phyloP scores from a whole-genome alignment of 805 yeast genomes.

The Metschnikowia corniflorae region DNA sequence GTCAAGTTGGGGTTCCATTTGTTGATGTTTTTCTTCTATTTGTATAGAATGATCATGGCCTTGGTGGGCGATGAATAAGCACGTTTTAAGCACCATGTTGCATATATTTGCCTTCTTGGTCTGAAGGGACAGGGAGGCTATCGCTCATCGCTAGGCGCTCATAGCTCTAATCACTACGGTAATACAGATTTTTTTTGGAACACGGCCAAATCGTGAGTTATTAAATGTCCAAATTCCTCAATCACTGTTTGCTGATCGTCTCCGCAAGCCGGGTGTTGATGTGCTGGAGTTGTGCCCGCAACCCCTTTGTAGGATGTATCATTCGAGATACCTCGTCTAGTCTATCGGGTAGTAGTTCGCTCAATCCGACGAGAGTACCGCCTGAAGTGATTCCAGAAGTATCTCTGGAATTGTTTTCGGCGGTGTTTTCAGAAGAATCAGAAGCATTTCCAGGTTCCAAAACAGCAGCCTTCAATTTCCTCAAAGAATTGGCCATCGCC shows the following conservation, averaged over 20 bases:
- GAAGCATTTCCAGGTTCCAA: no score
- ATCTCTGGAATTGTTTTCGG: no score
- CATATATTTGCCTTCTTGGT: no score
- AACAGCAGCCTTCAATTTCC: slow-evolving; percentile 8
- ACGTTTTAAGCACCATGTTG: no score
- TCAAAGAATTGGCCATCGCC: slow-evolving; percentile 11
- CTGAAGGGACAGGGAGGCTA: no score
- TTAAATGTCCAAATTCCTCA: no score
- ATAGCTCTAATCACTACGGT: no score
- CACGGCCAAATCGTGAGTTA: no score
- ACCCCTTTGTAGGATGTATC: slow-evolving; percentile 9
- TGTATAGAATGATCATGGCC: slow-evolving; percentile 94
- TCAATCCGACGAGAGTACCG: not conserved
- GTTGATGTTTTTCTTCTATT: slow-evolving; percentile 89
- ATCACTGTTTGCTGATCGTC: not conserved
- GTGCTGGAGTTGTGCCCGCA: slow-evolving; percentile 9
- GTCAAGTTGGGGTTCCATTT: slow-evolving; percentile 88
- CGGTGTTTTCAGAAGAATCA: no score
- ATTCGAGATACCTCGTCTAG: slow-evolving; percentile 7
- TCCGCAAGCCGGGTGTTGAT: slow-evolving; percentile 8
- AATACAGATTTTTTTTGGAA: no score
- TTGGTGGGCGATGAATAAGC: slow-evolving; percentile 65
- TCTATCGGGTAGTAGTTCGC: slow-evolving; percentile 1
- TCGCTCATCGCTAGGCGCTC: no score
- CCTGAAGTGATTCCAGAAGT: no score